A percentile compares a stretch with the other conserved stretches of the same genome.
These are phyloP conservation scores for Arthrobotrys musiformis DNA, from an alignment of 2,329 filamentous ascomycete genomes.

Conservation along the genomic window DNA sequence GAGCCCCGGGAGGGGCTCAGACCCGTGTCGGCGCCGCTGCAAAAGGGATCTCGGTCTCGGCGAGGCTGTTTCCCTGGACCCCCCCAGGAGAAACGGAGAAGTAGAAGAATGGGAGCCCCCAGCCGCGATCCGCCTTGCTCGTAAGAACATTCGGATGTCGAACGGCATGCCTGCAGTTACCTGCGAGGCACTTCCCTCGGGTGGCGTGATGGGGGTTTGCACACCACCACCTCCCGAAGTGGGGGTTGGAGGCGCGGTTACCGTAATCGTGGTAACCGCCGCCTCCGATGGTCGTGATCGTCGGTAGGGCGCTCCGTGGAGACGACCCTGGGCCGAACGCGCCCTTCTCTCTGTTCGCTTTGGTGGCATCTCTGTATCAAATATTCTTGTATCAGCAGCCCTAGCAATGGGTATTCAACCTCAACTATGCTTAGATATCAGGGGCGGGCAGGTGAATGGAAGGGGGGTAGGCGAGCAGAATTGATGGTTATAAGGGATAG, in stretches of 20 bases:
- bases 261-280: constrained; percentile 1
- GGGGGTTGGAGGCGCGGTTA: constrained; percentile 1
- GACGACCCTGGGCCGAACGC: not conserved
- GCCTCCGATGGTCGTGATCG: not conserved
- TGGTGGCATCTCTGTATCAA: constrained; percentile 4
- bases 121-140: constrained; percentile 1
- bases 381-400: too few species aligned
- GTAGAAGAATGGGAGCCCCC: constrained; percentile 12
- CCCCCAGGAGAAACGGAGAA: constrained; percentile 15
- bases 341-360: not conserved
- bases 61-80: constrained; percentile 6
- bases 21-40: constrained; percentile 7
- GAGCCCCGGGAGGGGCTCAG: not conserved
- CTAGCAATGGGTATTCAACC: too few species aligned
- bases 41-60: constrained; percentile 11
- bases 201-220: not conserved
- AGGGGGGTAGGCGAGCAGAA: too few species aligned
- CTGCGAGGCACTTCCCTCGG: constrained; percentile 1
- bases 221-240: constrained; percentile 7
- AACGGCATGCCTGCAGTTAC: constrained; percentile 16
- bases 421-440: too few species aligned
- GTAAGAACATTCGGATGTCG: constrained; percentile 3
- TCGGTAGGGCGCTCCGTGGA: not conserved
- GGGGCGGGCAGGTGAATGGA: too few species aligned
- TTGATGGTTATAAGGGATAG: too few species aligned